Conservation (phyloP, 371 early-diverging fungal species). For the Fennellomyces sp. region DNA sequence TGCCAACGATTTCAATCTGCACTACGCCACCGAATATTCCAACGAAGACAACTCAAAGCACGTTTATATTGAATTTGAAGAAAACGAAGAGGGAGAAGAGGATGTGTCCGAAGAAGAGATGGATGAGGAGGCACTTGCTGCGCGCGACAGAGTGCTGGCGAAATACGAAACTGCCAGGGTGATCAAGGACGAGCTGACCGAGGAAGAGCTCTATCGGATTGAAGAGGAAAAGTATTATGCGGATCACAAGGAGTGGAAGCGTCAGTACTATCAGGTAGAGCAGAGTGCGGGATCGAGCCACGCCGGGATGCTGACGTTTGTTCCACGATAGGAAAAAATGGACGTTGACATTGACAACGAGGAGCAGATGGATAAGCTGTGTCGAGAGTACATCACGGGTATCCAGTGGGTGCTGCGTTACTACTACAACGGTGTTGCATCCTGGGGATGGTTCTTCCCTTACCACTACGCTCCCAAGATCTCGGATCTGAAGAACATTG, state of each 20-base stretch:
- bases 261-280: constrained; percentile 71
- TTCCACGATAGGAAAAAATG: constrained; percentile 63
- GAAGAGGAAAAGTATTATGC: constrained; percentile 60
- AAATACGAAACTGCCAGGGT: constrained; percentile 70
- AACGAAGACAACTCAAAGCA: constrained; percentile 45
- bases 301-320: background rate
- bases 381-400: constrained; percentile 87
- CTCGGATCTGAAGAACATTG: constrained; percentile 65
- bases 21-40: constrained; percentile 40
- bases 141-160: constrained; percentile 66
- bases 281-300: too few relatives aligned
- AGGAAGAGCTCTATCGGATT: constrained; percentile 45
- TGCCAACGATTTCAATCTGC: constrained; percentile 68
- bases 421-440: constrained; percentile 94
- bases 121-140: constrained; percentile 60
- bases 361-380: constrained; percentile 62
- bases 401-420: constrained; percentile 98
- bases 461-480: constrained; percentile 99
- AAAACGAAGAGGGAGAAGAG: constrained; percentile 39
- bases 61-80: constrained; percentile 53
- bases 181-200: constrained; percentile 53
- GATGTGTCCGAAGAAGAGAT: constrained; percentile 52
- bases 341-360: constrained; percentile 56
- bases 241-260: constrained; percentile 68
- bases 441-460: constrained; percentile 99